Conservation (phyloP, 1,284 basidiomycete species). For the Ustilago hordei region DNA sequence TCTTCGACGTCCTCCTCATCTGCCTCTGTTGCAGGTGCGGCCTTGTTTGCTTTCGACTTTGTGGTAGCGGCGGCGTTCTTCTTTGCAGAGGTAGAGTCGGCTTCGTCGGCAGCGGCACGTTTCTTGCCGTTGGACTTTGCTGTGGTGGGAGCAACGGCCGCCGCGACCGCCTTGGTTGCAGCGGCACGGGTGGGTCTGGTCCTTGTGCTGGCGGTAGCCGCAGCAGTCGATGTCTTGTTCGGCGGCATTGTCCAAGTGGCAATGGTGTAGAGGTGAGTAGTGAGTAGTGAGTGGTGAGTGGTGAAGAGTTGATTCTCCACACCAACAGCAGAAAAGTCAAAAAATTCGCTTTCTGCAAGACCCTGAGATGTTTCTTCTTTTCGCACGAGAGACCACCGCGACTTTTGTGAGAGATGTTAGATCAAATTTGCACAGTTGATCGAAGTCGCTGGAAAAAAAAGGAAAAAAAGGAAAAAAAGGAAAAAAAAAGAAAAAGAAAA, state of each 20-base stretch:
- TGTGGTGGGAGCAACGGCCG: slow-evolving; percentile 7
- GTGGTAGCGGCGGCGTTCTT: slow-evolving; percentile 6
- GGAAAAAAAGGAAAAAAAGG: not conserved
- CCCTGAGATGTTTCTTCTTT: slow-evolving; percentile 25
- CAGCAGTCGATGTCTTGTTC: slow-evolving; percentile 23
- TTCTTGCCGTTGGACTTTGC: slow-evolving; percentile 38
- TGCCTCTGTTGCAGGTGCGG: slow-evolving; percentile 10
- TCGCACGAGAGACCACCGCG: slow-evolving; percentile 28
- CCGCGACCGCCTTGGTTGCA: slow-evolving; percentile 1
- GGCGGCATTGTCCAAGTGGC: slow-evolving; percentile 22
- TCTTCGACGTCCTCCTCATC: slow-evolving; percentile 40
- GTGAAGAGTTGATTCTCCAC: slow-evolving; percentile 3
- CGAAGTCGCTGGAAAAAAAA: slow-evolving; percentile 41
- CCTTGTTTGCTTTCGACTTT: slow-evolving; percentile 15
- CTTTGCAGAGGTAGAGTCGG: slow-evolving; percentile 14
- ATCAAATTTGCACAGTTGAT: slow-evolving; percentile 4
- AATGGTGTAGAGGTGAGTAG: slow-evolving; percentile 2
- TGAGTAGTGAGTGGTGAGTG: not conserved
- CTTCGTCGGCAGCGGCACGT: slow-evolving; percentile 14
- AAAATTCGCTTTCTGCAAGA: slow-evolving; percentile 16
- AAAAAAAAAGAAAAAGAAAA: no score
- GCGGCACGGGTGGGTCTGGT: not conserved
- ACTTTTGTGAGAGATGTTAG: slow-evolving; percentile 17
- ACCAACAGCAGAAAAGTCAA: slow-evolving; percentile 18
- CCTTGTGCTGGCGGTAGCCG: slow-evolving; percentile 9